A percentile compares a stretch with the other conserved stretches of the same genome.
Conservation (phyloP, 2,329 filamentous ascomycete genomes). For the Ascochyta pisi region DNA sequence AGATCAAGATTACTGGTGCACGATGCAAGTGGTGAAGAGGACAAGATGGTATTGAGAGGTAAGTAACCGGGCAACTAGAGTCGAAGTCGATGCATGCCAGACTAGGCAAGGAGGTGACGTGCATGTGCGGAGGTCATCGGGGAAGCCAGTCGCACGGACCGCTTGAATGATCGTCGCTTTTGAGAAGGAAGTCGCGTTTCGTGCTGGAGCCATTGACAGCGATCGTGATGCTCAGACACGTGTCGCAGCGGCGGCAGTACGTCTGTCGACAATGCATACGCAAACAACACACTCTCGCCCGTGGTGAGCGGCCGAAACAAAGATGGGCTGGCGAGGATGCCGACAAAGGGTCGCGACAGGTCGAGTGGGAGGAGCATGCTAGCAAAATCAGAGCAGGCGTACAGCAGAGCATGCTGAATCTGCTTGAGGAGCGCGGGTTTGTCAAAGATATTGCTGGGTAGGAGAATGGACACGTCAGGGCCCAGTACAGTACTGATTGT, state of each 20-base stretch:
- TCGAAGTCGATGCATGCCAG: slow-evolving; percentile 13
- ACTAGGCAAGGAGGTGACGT: slow-evolving; percentile 30
- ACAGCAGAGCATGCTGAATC: slow-evolving; percentile 61
- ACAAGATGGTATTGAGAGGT: slow-evolving; percentile 1
- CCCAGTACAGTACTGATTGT: slow-evolving; percentile 18
- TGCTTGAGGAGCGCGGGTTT: slow-evolving; percentile 74
- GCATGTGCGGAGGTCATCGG: slow-evolving; percentile 32
- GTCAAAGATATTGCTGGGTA: slow-evolving; percentile 79
- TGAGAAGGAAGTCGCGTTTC: slow-evolving; percentile 9
- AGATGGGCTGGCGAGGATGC: slow-evolving; percentile 31
- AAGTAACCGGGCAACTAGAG: slow-evolving; percentile 1
- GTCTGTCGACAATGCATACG: slow-evolving; percentile 40
- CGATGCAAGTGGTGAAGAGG: not conserved
- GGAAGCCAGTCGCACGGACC: slow-evolving; percentile 21
- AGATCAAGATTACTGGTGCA: not conserved
- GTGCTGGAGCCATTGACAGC: slow-evolving; percentile 30
- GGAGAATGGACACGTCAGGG: slow-evolving; percentile 25
- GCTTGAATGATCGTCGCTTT: slow-evolving; percentile 8
- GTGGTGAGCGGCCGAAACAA: slow-evolving; percentile 23
- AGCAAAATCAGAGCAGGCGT: slow-evolving; percentile 36
- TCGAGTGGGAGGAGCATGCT: slow-evolving; percentile 40
- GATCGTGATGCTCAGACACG: slow-evolving; percentile 39
- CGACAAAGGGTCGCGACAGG: slow-evolving; percentile 22
- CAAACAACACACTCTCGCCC: slow-evolving; percentile 25
- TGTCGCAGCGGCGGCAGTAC: slow-evolving; percentile 37